Percentiles rank a stretch among this genome's conserved stretches.
phyloP scores from a whole-genome alignment of 225 moss, liverwort and hornwort genomes.

The Climacium dendroides region DNA sequence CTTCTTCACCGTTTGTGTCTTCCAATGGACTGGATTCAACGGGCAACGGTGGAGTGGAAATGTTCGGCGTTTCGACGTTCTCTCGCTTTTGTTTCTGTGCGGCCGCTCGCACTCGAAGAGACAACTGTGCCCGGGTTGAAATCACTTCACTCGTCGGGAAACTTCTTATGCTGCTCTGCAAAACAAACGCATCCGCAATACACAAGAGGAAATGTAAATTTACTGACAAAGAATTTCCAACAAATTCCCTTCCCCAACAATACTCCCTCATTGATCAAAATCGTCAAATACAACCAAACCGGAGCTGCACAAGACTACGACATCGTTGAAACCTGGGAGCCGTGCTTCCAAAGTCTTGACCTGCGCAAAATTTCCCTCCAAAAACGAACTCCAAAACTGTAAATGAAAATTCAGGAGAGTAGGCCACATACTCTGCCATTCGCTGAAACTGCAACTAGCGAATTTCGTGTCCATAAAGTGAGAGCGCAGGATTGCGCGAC shows the following conservation, averaged over 20 bases:
- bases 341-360: neutral
- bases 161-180: neutral
- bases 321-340: neutral
- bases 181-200: neutral
- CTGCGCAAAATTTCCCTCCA: neutral
- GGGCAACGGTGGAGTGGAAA: conserved; percentile 36
- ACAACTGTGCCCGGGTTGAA: neutral
- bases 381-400: neutral
- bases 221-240: neutral
- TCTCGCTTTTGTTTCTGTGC: conserved; percentile 52
- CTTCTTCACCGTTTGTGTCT: neutral
- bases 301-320: neutral
- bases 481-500: neutral
- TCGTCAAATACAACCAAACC: neutral
- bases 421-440: neutral
- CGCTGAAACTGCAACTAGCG: neutral
- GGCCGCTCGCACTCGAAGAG: conserved; percentile 30
- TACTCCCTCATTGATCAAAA: neutral
- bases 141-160: neutral
- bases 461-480: neutral
- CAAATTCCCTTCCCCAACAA: neutral
- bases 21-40: neutral
- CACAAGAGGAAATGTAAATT: neutral
- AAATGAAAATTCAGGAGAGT: neutral
- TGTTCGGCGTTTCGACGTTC: conserved; percentile 33